These are phyloP conservation scores for Paecilomyces dactylethromorphus DNA, from an alignment of 2,329 filamentous ascomycete genomes.

Conservation along the genomic window DNA sequence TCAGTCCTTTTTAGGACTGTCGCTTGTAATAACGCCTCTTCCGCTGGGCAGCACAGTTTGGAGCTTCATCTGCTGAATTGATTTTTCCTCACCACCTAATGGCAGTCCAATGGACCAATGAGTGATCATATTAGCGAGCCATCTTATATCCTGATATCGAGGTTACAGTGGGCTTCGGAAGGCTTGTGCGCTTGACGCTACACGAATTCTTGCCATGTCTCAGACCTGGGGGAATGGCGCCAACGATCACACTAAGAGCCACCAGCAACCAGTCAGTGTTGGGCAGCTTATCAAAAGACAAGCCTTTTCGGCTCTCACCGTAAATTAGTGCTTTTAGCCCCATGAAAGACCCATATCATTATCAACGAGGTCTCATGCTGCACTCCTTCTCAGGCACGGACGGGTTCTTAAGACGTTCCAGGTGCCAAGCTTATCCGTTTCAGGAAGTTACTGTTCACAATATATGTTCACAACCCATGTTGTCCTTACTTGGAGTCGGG, in stretches of 20 bases:
- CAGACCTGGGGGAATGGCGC: background rate
- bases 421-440: background rate
- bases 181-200: background rate
- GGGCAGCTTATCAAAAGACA: no score
- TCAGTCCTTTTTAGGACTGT: no score
- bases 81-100: no score
- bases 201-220: background rate
- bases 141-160: background rate
- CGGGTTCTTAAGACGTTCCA: background rate
- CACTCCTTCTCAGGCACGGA: background rate
- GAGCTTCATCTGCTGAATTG: no score
- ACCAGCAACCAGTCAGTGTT: background rate
- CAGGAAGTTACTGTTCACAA: background rate
- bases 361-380: no score
- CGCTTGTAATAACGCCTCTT: no score
- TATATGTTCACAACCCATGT: background rate
- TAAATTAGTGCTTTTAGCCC: no score
- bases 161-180: background rate
- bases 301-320: no score
- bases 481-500: background rate
- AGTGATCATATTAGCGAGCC: no score
- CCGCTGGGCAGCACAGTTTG: no score
- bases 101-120: no score
- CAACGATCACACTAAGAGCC: background rate
- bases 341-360: no score